These are phyloP conservation scores for Teratosphaeria destructans DNA, from an alignment of 2,329 filamentous ascomycete genomes.

Conservation along the genomic window DNA sequence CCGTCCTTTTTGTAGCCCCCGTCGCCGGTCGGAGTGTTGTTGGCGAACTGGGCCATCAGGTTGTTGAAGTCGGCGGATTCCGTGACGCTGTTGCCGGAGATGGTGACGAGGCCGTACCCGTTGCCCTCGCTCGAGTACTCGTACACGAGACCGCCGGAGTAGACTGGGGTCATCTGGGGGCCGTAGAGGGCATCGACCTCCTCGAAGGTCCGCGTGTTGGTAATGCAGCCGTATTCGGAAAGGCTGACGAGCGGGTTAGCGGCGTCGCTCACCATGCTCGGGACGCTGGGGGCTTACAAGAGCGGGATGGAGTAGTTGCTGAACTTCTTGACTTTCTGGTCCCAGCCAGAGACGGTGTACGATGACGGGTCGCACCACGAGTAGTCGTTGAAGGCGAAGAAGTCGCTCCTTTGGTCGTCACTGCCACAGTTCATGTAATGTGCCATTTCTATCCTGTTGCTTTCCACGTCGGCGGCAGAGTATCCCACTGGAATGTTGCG, in stretches of 20 bases:
- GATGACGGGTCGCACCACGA: constrained; percentile 69
- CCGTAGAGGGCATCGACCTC: constrained; percentile 74
- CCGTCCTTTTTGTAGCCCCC: constrained; percentile 50
- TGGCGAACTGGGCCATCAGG: constrained; percentile 41
- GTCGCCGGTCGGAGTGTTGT: constrained; percentile 44
- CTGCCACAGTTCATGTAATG: constrained; percentile 85
- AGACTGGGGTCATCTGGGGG: constrained; percentile 72
- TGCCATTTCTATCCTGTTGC: constrained; percentile 54
- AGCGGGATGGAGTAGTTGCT: constrained; percentile 77
- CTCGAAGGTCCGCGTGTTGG: constrained; percentile 68
- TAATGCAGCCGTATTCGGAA: constrained; percentile 87
- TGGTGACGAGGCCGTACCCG: constrained; percentile 68
- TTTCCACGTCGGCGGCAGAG: constrained; percentile 73
- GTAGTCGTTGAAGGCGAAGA: constrained; percentile 85
- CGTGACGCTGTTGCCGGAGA: constrained; percentile 45
- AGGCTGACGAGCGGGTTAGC: constrained; percentile 39
- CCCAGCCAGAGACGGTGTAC: constrained; percentile 66
- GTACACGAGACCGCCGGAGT: constrained; percentile 93
- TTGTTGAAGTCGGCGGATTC: constrained; percentile 51
- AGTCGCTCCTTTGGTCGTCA: constrained; percentile 75
- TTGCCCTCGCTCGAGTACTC: constrained; percentile 78
- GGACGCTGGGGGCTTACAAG: constrained; percentile 41
- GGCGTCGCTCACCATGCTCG: background rate
- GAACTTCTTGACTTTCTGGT: constrained; percentile 80
- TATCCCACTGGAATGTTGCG: constrained; percentile 68